Conservation (phyloP, 2,329 filamentous ascomycete species). For the Fusarium sp. region DNA sequence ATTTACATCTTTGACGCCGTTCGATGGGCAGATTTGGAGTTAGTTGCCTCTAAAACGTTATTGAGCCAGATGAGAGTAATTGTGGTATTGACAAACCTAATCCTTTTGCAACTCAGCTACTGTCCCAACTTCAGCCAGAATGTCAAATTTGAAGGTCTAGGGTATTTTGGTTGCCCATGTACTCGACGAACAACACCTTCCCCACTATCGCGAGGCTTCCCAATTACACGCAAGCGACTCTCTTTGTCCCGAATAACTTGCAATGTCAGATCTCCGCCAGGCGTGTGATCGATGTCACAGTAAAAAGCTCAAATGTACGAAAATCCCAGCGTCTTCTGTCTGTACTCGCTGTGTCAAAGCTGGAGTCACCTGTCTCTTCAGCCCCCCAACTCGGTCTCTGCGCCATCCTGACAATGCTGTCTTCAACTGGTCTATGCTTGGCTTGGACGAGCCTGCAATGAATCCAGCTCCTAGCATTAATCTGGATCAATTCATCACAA, state of each 20-base stretch:
- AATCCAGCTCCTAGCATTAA: background rate
- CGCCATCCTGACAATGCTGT: conserved; percentile 15
- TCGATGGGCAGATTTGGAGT: background rate
- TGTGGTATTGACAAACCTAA: accelerated
- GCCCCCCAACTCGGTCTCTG: conserved; percentile 48
- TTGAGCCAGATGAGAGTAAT: background rate
- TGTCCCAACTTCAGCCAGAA: background rate
- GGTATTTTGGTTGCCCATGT: background rate
- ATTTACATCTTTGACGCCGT: background rate
- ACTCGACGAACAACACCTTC: background rate
- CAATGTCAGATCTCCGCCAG: conserved; percentile 44
- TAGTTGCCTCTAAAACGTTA: too few relatives aligned
- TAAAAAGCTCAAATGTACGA: conserved; percentile 60
- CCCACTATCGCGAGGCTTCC: background rate
- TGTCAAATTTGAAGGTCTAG: background rate
- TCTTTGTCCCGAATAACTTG: background rate
- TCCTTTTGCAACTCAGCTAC: too few relatives aligned
- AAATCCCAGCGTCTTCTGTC: conserved; percentile 47
- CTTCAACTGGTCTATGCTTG: conserved; percentile 39
- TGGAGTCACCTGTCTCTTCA: conserved; percentile 54
- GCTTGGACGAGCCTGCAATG: conserved; percentile 13
- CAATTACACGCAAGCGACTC: background rate
- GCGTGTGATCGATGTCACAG: conserved; percentile 59
- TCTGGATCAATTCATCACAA: background rate
- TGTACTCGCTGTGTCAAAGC: conserved; percentile 58